phyloP scores from a whole-genome alignment of 192 early-diverging fungal genomes.

The Coemansia nantahalensis region DNA sequence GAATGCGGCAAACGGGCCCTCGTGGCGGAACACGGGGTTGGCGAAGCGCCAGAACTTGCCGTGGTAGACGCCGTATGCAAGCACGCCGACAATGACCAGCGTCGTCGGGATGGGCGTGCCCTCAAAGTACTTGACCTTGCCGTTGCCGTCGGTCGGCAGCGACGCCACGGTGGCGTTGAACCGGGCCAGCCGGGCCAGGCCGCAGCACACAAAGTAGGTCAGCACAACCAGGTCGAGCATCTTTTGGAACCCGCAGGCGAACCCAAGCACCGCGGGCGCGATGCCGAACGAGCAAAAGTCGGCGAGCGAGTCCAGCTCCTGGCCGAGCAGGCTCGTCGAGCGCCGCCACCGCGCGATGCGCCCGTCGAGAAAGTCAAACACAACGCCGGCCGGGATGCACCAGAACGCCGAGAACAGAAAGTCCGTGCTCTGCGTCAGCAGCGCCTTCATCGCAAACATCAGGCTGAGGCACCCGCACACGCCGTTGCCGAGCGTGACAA shows the following conservation, averaged over 20 bases:
- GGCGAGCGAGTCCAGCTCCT: conserved; percentile 87
- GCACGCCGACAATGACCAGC: conserved; percentile 61
- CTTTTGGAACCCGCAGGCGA: conserved; percentile 81
- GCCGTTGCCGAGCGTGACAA: conserved; percentile 84
- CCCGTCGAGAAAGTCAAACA: conserved; percentile 75
- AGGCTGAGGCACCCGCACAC: conserved; percentile 73
- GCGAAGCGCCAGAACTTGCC: conserved; percentile 54
- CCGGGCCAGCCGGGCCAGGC: conserved; percentile 79
- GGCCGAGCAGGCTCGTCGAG: conserved; percentile 72
- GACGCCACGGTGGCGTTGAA: conserved; percentile 88
- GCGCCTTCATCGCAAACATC: conserved; percentile 69
- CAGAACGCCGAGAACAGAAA: conserved; percentile 63
- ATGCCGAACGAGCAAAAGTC: conserved; percentile 79
- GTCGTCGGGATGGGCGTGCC: conserved; percentile 89
- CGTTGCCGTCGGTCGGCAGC: conserved; percentile 67
- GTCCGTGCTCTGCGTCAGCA: conserved; percentile 60
- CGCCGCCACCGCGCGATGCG: conserved; percentile 82
- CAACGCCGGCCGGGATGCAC: conserved; percentile 66
- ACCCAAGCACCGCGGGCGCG: conserved; percentile 80
- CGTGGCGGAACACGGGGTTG: conserved; percentile 42
- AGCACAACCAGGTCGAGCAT: conserved; percentile 74
- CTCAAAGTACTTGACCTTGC: conserved; percentile 83
- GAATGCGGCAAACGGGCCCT: conserved; percentile 52
- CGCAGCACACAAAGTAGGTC: conserved; percentile 83
- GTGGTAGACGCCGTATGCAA: conserved; percentile 60